Base-by-base conservation (phyloP, 1,284 basidiomycete species). In the Phaffia rhodozyma region DNA sequence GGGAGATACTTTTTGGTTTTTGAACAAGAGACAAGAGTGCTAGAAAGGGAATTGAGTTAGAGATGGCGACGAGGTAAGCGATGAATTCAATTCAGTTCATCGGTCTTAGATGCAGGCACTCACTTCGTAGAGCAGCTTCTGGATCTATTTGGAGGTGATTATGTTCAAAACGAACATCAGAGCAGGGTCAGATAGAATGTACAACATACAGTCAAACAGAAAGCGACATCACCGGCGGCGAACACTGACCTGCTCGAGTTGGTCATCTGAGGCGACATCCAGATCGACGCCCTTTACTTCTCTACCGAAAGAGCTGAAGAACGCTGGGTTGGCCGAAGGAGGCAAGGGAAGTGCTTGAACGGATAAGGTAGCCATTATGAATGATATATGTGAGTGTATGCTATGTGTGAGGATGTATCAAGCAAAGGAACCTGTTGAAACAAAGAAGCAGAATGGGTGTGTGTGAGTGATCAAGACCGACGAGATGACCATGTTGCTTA, bases 1-100 rank as follows among this genome's bases (percentile, higher is more conserved):
- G 0, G 89, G 89, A 1, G 84, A 82, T 32, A 91, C 73, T 48
- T 81, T 77, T 43, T 80, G 80, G 70, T 86, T 75, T 63, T 86
- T 81, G 78, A 91, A 91, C 62, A 91, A 79, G 38, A 92, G 79
- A 43, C 81, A 82, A 60, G 82, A 81, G 70, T 91, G 79, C 87
- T 91, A 65, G 32, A 21, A 54, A n/a, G 30, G 30, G 27, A 38
- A 43, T 18, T 38, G 23, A 21, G 25, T 66, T 23, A 61, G 27
- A 62, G 53, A 7, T 50, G 25, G 53, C 38, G 52, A 55, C 54
- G 23, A 29, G 43, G n/a, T 51, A 25, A 49, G 34, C 3, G 11
- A 25, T 23, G 57, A 25, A 43, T 43, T 43, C 38, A 16, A 18
- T 43, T 43, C 38, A 11, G 18, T 13, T 13, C 48, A 53, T 23